Base-by-base conservation (phyloP, 495 filamentous ascomycete genomes). In the Chaetomium cochliodes region DNA sequence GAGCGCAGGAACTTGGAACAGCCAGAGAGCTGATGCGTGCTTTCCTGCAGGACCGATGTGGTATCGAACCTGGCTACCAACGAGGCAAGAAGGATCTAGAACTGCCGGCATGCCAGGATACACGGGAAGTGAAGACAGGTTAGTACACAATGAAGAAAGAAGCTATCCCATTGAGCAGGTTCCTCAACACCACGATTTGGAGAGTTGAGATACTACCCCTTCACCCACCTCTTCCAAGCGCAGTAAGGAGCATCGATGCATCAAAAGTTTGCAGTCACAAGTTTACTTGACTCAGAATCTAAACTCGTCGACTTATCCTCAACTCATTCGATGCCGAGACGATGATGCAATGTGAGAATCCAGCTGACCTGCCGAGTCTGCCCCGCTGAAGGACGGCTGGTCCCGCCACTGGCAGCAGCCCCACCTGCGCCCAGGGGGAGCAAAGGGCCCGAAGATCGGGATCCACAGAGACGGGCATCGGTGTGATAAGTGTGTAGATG, bases 1-100 rank as follows among this genome's bases (percentile, higher is more conserved):
- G 28, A n/a, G 16, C 5, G 58, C 58, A 39, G 44, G 42, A 50
- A 30, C 44, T 50, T 50, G 44, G 58, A 60, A 51, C 58, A 52
- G 56, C 37, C 18, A 23, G 20, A 44, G 41, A 37, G 11, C 8
- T 37, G 33, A 37, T 37, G 9, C 33, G 33, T 37, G 8, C 33
- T 37, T 37, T 37, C 33, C 33, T 37, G 33, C 33, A 37, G 33
- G 33, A 8, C 33, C 9, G 33, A 37, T 37, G 33, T 37, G 33
- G 33, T 37, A 37, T 37, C 11, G 33, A 37, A 37, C 33, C 33
- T 37, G 6, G 9, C 33, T 11, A 8, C 9, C 9, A 37, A 12
- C 33, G 9, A 37, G 33, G 33, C 33, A 37, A 11, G 33, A 37
- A 37, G 33, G 33, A 37, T 37, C 33, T 37, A 7, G 33, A 37